Evolutionary conservation across 2,329 filamentous ascomycete genomes (phyloP).

Genomic region (Pleomassaria siparia): DNA sequence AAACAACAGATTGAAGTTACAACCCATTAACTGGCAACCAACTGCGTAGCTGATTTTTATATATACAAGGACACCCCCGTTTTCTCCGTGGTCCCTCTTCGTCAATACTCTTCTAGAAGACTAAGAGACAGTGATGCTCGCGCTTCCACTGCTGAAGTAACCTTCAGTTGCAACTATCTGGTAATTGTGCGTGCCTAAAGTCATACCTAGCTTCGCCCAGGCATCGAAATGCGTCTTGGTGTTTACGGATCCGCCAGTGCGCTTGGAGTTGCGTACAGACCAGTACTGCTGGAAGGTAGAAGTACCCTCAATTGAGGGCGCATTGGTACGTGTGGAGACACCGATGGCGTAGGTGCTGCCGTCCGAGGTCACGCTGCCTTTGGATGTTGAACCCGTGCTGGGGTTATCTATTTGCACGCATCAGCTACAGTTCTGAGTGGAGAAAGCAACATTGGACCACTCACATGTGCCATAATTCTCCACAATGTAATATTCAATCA

Average conservation of each 20-base stretch:
- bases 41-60: too few relatives aligned
- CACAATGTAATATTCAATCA: constrained; percentile 56
- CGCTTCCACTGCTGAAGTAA: constrained; percentile 53
- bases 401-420: too few relatives aligned
- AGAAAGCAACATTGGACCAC: too few relatives aligned
- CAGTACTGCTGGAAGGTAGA: constrained; percentile 57
- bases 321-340: constrained; percentile 39
- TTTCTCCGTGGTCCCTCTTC: neutral
- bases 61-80: too few relatives aligned
- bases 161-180: constrained; percentile 58
- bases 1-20: too few relatives aligned
- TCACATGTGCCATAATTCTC: too few relatives aligned
- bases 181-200: constrained; percentile 36
- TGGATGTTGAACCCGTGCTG: constrained; percentile 45
- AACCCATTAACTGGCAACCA: too few relatives aligned
- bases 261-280: constrained; percentile 40
- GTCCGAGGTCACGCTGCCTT: constrained; percentile 35
- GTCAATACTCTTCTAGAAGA: too few relatives aligned
- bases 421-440: too few relatives aligned
- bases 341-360: constrained; percentile 37
- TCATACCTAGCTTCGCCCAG: constrained; percentile 36
- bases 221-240: constrained; percentile 39
- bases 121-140: constrained; percentile 49
- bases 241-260: constrained; percentile 32
- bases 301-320: constrained; percentile 54